phyloP scores from a whole-genome alignment of 2,329 filamentous ascomycete species.

The Clonostachys rhizophaga region DNA sequence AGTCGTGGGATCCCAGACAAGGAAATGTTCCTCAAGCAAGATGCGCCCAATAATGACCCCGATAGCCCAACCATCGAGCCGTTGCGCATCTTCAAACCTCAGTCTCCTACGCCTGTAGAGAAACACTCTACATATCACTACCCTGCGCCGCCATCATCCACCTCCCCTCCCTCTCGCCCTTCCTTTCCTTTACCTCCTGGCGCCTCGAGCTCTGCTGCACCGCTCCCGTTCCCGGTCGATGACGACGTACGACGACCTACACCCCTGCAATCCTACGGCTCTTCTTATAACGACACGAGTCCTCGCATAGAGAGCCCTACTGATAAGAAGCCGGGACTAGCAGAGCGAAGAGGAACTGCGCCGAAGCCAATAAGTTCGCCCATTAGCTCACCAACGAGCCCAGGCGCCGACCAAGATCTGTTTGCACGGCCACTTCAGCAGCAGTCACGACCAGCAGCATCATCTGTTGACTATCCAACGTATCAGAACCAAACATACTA shows the following conservation, averaged over 20 bases:
- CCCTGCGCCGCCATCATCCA: slow-evolving; percentile 38
- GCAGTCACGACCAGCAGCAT: slow-evolving; percentile 30
- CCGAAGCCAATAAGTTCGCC: slow-evolving; percentile 83
- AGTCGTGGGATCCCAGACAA: neutral
- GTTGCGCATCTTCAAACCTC: slow-evolving; percentile 77
- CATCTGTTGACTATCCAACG: slow-evolving; percentile 35
- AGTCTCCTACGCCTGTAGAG: slow-evolving; percentile 54
- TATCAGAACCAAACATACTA: slow-evolving; percentile 58
- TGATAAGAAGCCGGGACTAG: slow-evolving; percentile 62
- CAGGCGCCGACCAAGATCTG: slow-evolving; percentile 71
- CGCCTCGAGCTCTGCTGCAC: slow-evolving; percentile 64
- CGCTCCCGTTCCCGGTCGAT: slow-evolving; percentile 70
- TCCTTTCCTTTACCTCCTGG: slow-evolving; percentile 62
- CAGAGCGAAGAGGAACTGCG: slow-evolving; percentile 76
- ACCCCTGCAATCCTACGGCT: slow-evolving; percentile 37
- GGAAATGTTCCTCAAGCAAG: slow-evolving; percentile 19
- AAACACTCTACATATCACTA: slow-evolving; percentile 37
- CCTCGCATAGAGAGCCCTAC: slow-evolving; percentile 51
- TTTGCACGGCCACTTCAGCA: slow-evolving; percentile 63
- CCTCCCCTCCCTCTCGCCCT: slow-evolving; percentile 40
- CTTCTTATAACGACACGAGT: slow-evolving; percentile 42
- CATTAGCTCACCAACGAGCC: slow-evolving; percentile 76
- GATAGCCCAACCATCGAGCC: slow-evolving; percentile 74
- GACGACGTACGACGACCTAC: slow-evolving; percentile 46
- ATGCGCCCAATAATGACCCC: slow-evolving; percentile 39